Conservation (phyloP, 139 green algal species). For the Bryopsis sp. region DNA sequence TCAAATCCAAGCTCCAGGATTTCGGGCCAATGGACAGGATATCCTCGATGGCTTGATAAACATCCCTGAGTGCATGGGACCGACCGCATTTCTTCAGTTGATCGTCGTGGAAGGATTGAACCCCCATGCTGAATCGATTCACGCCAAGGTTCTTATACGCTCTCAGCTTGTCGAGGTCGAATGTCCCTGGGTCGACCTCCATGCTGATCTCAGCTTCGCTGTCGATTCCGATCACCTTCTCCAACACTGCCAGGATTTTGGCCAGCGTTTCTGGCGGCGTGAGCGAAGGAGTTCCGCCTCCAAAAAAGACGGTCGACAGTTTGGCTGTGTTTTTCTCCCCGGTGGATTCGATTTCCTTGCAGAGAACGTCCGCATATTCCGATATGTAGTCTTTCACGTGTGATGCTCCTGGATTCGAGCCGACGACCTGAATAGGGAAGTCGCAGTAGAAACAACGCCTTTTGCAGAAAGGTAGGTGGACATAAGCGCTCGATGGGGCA, state of each 20-base stretch:
- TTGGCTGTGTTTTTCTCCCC: slow-evolving; percentile 12
- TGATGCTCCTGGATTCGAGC: slow-evolving; percentile 15
- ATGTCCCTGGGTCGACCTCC: slow-evolving; percentile 93
- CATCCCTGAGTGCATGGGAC: slow-evolving; percentile 55
- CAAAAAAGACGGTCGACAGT: slow-evolving; percentile 82
- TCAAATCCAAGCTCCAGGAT: slow-evolving; percentile 90
- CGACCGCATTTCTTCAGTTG: slow-evolving; percentile 60
- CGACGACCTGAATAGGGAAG: slow-evolving; percentile 79
- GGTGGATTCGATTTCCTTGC: slow-evolving; percentile 57
- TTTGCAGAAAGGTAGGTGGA: slow-evolving; percentile 96
- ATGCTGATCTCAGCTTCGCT: slow-evolving; percentile 72
- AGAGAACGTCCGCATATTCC: slow-evolving; percentile 54
- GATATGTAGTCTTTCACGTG: slow-evolving; percentile 31
- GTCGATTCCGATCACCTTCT: slow-evolving; percentile 53
- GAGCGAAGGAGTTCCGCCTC: slow-evolving; percentile 86
- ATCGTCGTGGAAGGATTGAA: slow-evolving; percentile 68
- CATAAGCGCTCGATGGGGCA: slow-evolving; percentile 47
- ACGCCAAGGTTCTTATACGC: slow-evolving; percentile 71
- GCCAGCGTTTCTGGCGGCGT: slow-evolving; percentile 59
- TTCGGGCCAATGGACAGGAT: slow-evolving; percentile 39
- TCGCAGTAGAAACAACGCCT: slow-evolving; percentile 93
- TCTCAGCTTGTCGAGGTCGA: slow-evolving; percentile 58
- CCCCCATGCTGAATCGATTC: slow-evolving; percentile 81
- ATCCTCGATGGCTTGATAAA: slow-evolving; percentile 53
- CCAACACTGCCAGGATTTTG: slow-evolving; percentile 50